Conservation (phyloP, 371 early-diverging fungal species). For the Globomyces sp. region DNA sequence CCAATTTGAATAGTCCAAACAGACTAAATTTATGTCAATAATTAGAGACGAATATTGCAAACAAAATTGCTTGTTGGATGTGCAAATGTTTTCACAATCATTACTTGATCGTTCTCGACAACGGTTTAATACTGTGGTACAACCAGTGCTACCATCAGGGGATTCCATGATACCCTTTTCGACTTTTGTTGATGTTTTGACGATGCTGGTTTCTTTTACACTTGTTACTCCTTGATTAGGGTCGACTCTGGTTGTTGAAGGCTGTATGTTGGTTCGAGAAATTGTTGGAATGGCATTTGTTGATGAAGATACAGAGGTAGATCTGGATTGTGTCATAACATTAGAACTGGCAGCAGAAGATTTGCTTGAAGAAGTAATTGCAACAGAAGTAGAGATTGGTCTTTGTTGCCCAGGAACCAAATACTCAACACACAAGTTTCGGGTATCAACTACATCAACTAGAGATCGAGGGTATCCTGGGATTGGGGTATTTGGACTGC, state of each 20-base stretch:
- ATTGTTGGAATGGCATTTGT: not conserved
- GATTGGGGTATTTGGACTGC: not conserved
- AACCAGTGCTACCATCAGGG: too few relatives aligned
- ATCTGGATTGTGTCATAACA: not conserved
- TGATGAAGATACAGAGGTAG: not conserved
- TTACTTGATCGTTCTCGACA: not conserved
- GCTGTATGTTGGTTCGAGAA: too few relatives aligned
- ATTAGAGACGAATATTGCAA: too few relatives aligned
- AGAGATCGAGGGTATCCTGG: slow-evolving; percentile 9
- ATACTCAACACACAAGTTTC: slow-evolving; percentile 14
- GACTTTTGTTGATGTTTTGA: too few relatives aligned
- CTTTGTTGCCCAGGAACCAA: not conserved
- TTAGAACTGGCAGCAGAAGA: slow-evolving; percentile 4
- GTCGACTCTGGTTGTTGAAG: not conserved
- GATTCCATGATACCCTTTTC: too few relatives aligned
- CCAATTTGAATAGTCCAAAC: not conserved
- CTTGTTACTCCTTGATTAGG: not conserved
- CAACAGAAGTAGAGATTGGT: slow-evolving; percentile 10
- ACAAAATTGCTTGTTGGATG: not conserved
- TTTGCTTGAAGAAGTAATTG: slow-evolving; percentile 18
- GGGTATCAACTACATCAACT: slow-evolving; percentile 11
- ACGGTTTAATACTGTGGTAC: too few relatives aligned
- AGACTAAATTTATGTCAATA: not conserved
- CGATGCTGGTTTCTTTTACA: not conserved
- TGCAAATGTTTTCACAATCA: too few relatives aligned